Evolutionary conservation across 495 filamentous ascomycete species (phyloP).

Genomic region (Penicillium tannophilum): DNA sequence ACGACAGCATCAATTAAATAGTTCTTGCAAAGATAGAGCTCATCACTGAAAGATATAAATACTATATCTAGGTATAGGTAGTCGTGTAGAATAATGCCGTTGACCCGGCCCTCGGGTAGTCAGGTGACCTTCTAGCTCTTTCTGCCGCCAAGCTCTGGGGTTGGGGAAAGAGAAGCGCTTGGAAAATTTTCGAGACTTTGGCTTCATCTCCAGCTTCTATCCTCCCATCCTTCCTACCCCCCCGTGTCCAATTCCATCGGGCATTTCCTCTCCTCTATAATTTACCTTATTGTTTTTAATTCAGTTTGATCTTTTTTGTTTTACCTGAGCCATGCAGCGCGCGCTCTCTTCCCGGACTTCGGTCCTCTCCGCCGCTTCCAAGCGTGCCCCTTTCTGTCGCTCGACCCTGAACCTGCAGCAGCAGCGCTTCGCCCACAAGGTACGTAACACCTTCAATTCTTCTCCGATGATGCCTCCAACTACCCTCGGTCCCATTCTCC

Average conservation of each 20-base stretch:
- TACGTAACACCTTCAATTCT: conserved; percentile 40
- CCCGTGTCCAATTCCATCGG: conserved; percentile 29
- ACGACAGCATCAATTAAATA: neutral
- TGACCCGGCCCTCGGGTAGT: neutral
- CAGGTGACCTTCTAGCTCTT: conserved; percentile 53
- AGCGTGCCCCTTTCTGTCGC: conserved; percentile 49
- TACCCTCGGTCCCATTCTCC: conserved; percentile 15
- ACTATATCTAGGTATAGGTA: too few species aligned
- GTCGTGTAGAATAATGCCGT: neutral
- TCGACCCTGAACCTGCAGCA: conserved; percentile 70
- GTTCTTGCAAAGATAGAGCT: too few species aligned
- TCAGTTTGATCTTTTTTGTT: conserved; percentile 32
- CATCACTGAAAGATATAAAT: too few species aligned
- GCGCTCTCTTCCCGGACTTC: conserved; percentile 69
- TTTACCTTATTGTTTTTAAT: conserved; percentile 28
- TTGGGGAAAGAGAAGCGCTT: conserved; percentile 43
- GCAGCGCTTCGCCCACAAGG: conserved; percentile 93
- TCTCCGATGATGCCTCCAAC: conserved; percentile 9
- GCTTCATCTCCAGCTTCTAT: conserved; percentile 41
- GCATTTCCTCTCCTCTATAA: conserved; percentile 24
- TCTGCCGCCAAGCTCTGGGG: conserved; percentile 51
- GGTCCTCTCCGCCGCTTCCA: conserved; percentile 68
- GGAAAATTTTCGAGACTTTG: conserved; percentile 56
- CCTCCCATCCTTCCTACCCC: conserved; percentile 23
- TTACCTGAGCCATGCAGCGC: conserved; percentile 63